These are phyloP conservation scores for Ustilago trichophora DNA, from an alignment of 1,284 basidiomycete genomes.

Conservation along the genomic window DNA sequence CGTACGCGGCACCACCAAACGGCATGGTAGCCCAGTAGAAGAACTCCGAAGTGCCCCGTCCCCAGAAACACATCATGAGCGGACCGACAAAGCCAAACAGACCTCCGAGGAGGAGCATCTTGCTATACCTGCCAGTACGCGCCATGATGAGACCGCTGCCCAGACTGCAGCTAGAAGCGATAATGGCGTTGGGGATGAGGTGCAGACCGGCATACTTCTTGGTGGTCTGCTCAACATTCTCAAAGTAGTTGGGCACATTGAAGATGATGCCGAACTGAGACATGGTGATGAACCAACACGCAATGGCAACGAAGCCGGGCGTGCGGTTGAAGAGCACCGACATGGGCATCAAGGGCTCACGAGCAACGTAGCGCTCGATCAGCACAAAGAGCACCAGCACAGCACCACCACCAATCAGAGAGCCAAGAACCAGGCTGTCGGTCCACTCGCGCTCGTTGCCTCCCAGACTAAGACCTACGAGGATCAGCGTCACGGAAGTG, in stretches of 20 bases:
- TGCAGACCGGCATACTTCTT: conserved; percentile 65
- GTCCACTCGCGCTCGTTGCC: conserved; percentile 62
- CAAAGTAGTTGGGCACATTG: conserved; percentile 67
- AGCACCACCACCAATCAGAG: conserved; percentile 66
- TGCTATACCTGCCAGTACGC: conserved; percentile 66
- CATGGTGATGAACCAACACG: conserved; percentile 68
- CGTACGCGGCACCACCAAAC: conserved; percentile 65
- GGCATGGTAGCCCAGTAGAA: conserved; percentile 66
- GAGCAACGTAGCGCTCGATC: conserved; percentile 69
- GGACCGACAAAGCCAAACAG: conserved; percentile 64
- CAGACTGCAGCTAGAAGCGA: conserved; percentile 67
- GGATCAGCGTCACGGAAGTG: conserved; percentile 62
- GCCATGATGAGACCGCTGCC: conserved; percentile 67
- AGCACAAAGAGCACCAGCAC: conserved; percentile 71
- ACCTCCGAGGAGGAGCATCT: conserved; percentile 64
- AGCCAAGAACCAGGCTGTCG: conserved; percentile 55
- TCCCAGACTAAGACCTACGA: conserved; percentile 66
- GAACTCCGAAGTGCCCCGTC: conserved; percentile 57
- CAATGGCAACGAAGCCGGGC: conserved; percentile 66
- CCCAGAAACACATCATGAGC: conserved; percentile 67
- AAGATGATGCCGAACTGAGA: conserved; percentile 67
- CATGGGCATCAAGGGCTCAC: conserved; percentile 67
- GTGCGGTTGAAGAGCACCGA: conserved; percentile 66
- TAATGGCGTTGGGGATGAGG: conserved; percentile 67
- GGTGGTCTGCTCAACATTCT: conserved; percentile 65